These are phyloP conservation scores for Solanum gandarillasii DNA, from an alignment of 257 asterid species.

Conservation along the genomic window DNA sequence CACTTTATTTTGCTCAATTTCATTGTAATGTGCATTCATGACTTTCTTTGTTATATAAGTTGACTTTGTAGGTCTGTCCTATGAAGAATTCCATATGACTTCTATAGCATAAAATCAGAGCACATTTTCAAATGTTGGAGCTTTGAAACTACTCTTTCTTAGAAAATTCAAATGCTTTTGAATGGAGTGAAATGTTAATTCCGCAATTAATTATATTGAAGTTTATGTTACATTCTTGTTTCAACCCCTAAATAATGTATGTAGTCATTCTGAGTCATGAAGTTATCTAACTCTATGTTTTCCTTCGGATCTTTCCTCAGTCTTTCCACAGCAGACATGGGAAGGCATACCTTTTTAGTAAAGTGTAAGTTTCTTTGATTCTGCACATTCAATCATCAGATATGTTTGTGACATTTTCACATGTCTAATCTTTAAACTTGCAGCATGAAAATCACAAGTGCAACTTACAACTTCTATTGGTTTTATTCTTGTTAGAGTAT, in stretches of 20 bases:
- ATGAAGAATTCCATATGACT: neutral
- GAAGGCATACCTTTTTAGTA: constrained; percentile 70
- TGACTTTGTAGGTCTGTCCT: neutral
- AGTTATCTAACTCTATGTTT: constrained; percentile 5
- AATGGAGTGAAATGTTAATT: neutral
- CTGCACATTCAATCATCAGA: neutral
- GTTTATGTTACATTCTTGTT: neutral
- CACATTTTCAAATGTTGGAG: neutral
- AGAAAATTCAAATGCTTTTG: neutral
- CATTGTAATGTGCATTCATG: neutral
- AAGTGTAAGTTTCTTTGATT: constrained; percentile 57
- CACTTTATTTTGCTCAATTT: neutral
- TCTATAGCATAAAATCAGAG: neutral
- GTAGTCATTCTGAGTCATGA: neutral
- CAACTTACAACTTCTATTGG: neutral
- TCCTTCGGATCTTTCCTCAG: constrained; percentile 25
- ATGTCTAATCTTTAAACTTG: neutral
- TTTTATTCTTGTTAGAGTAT: neutral
- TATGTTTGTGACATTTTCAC: neutral
- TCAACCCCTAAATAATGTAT: neutral
- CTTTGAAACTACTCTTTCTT: neutral
- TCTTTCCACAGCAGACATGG: constrained; percentile 54
- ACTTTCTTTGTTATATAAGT: neutral
- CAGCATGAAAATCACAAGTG: neutral
- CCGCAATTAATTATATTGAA: neutral